A percentile compares a stretch with the other conserved stretches of the same genome.
phyloP scores from a whole-genome alignment of 805 yeast species.

The Candida takata region DNA sequence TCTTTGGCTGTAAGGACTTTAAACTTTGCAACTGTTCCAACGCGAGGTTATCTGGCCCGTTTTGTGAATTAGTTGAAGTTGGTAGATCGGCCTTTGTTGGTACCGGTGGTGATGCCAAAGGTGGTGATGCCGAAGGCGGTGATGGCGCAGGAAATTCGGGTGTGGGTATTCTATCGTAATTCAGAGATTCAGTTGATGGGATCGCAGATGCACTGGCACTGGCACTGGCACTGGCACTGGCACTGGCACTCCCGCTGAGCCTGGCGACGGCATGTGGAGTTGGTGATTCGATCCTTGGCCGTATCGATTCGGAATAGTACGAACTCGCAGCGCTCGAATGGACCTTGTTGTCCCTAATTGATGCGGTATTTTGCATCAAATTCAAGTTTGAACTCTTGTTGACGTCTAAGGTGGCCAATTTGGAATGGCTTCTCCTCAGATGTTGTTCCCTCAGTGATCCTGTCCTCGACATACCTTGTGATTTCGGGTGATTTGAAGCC shows the following conservation, averaged over 20 bases:
- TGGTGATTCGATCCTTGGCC: too few relatives aligned
- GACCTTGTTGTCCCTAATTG: too few relatives aligned
- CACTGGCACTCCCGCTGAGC: too few relatives aligned
- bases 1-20: neutral
- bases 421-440: conserved; percentile 2
- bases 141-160: conserved; percentile 13
- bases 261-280: too few relatives aligned
- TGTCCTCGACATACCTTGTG: conserved; percentile 5
- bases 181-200: neutral
- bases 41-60: neutral
- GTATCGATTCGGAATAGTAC: too few relatives aligned
- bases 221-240: too few relatives aligned
- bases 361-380: too few relatives aligned
- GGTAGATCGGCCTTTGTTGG: conserved; percentile 1
- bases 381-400: too few relatives aligned
- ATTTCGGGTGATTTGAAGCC: conserved; percentile 3
- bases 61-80: neutral
- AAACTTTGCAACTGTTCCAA: conserved; percentile 1
- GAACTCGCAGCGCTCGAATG: too few relatives aligned
- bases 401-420: neutral
- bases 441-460: conserved; percentile 7
- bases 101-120: too few relatives aligned
- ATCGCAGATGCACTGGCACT: neutral
- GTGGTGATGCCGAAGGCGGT: too few relatives aligned
- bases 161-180: conserved; percentile 7